A percentile compares a stretch with the other conserved stretches of the same genome.
Evolutionary conservation across 768 basidiomycete species (phyloP).

Genomic region (Kwoniella heveanensis): DNA sequence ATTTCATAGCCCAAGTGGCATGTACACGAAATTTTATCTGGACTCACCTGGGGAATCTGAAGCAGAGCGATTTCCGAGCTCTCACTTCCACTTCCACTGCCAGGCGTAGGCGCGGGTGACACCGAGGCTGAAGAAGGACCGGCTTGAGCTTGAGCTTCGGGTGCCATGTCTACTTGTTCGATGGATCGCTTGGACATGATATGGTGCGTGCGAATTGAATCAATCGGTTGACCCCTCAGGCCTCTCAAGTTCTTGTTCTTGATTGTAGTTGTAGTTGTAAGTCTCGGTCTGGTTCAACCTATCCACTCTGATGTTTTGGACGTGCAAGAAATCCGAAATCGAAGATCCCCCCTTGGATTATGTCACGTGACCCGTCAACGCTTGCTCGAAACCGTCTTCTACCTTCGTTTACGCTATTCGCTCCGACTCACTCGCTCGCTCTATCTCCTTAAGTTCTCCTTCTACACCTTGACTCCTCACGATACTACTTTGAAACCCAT

Average conservation of each 20-base stretch:
- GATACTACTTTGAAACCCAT: too few species aligned
- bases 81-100: conserved; percentile 1
- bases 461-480: too few species aligned
- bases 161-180: conserved; percentile 15
- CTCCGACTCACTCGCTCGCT: conserved; percentile 6
- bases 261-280: not conserved
- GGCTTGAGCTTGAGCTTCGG: conserved; percentile 7
- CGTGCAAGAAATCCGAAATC: not conserved
- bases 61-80: conserved; percentile 23
- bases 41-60: conserved; percentile 40
- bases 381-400: conserved; percentile 6
- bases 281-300: not conserved
- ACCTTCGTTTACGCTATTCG: not conserved
- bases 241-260: not conserved
- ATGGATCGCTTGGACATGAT: conserved; percentile 18
- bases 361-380: conserved; percentile 4
- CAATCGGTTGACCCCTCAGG: too few species aligned
- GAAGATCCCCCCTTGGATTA: not conserved
- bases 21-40: not conserved
- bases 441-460: not conserved
- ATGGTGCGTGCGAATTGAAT: too few species aligned
- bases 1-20: too few species aligned
- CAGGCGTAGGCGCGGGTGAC: conserved; percentile 4
- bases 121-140: conserved; percentile 14
- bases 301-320: not conserved